Evolutionary conservation across 2,329 filamentous ascomycete genomes (phyloP), one percentile per base, ranked within the genome.

Genomic region (Aureobasidium melanogenum): DNA sequence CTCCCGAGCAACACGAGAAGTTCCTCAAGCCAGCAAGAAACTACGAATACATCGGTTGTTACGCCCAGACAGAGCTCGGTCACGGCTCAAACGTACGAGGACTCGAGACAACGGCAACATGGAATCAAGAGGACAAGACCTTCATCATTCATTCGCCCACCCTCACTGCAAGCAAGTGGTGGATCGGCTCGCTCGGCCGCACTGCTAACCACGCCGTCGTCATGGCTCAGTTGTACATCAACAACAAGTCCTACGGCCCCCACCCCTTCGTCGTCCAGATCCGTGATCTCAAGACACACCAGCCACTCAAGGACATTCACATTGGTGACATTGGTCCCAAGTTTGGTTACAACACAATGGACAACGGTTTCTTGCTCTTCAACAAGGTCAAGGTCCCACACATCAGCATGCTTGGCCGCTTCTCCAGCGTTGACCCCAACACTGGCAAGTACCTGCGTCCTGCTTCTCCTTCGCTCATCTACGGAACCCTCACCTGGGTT

Each of bases 251-350:
- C 19, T 85, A 85, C 65, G 88, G 89, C 0, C 88, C 88, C 39
- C 88, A 92, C 69, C 88, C 88, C 0, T 92, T 93, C 69, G 81
- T 92, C 10, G 87, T 90, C 5, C 88, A 88, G 64, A 85, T 93
- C 66, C 78, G 88, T 66, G 85, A 89, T 68, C 71, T 86, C 69
- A 80, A 87, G 73, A 89, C 86, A 9, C 87, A 90, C 68, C 76
- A 86, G 69, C 84, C 86, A 1, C 74, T 91, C 38, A 80, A 86
- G 52, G 85, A 88, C 65, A 75, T 90, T 57, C 84, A 90, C 68
- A 85, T 91, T 26, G 88, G 89, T 48, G 88, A 92, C 66, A 91
- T 92, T 72, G 89, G 89, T 1, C 88, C 88, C 60, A 91, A 91
- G 72, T 88, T 88, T 65, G 87, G 87, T 10, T 89, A 88, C 76